phyloP scores from a whole-genome alignment of 2,329 filamentous ascomycete species.

The Incumbomyces delicatus region DNA sequence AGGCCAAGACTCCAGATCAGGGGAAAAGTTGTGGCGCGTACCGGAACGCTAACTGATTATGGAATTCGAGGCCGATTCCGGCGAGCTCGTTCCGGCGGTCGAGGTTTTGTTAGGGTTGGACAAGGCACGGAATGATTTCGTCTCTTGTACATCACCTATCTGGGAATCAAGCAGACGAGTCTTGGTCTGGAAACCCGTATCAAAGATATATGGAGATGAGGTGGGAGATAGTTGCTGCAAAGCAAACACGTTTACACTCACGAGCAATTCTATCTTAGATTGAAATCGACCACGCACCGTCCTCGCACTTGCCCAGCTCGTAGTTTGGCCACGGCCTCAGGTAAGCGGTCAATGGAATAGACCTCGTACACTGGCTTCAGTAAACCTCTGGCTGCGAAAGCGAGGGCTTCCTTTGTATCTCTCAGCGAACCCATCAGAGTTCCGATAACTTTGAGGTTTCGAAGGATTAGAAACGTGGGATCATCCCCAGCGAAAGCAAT shows the following conservation, averaged over 20 bases:
- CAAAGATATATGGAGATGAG: neutral
- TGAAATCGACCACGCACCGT: constrained; percentile 46
- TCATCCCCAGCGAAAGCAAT: constrained; percentile 8
- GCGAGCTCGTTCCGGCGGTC: too few relatives aligned
- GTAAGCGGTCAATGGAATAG: constrained; percentile 35
- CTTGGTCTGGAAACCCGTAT: neutral
- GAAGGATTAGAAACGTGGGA: constrained; percentile 9
- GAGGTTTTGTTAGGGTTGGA: too few relatives aligned
- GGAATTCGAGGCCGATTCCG: too few relatives aligned
- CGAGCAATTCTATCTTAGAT: constrained; percentile 23
- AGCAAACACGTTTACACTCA: neutral
- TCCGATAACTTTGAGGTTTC: constrained; percentile 15
- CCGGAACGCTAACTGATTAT: too few relatives aligned
- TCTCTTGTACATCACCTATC: neutral
- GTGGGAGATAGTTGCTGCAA: neutral
- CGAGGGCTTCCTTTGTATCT: constrained; percentile 16
- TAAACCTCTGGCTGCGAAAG: constrained; percentile 32
- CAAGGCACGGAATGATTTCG: too few relatives aligned
- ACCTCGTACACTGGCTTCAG: constrained; percentile 44
- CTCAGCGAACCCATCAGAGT: constrained; percentile 16
- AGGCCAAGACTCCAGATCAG: too few relatives aligned
- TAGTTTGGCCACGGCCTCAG: constrained; percentile 44
- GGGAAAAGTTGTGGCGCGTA: too few relatives aligned
- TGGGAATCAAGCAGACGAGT: neutral
- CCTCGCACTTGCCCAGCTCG: constrained; percentile 42